Conservation (phyloP, 1,284 basidiomycete species). For the Flammula alnicola region DNA sequence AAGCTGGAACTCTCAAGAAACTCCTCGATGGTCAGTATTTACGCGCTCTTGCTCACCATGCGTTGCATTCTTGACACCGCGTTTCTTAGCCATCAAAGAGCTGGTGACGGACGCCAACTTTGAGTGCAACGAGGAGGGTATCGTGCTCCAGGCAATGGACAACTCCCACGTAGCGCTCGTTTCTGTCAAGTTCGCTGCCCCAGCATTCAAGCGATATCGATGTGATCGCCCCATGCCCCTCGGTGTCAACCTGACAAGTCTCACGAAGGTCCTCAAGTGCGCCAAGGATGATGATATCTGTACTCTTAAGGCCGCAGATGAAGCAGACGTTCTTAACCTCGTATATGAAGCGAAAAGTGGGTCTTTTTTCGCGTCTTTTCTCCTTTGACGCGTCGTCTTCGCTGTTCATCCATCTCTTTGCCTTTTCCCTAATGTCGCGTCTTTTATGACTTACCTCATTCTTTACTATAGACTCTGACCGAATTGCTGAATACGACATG, state of each 20-base stretch:
- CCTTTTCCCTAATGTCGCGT: constrained; percentile 1
- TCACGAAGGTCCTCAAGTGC: constrained; percentile 97
- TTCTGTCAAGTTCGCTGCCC: constrained; percentile 75
- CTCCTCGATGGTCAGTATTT: constrained; percentile 78
- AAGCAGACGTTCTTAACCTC: constrained; percentile 89
- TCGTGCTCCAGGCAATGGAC: constrained; percentile 98
- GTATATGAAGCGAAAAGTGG: constrained; percentile 91
- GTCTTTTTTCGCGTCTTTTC: constrained; percentile 36
- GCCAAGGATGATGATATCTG: constrained; percentile 97
- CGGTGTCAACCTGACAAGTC: constrained; percentile 86
- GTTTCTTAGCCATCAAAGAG: constrained; percentile 88
- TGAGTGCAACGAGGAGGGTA: constrained; percentile 95
- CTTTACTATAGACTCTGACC: constrained; percentile 94
- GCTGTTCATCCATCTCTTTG: constrained; percentile 6
- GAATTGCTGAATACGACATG: constrained; percentile 98
- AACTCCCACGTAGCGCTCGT: constrained; percentile 99
- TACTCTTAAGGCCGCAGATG: constrained; percentile 91
- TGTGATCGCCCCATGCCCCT: constrained; percentile 97
- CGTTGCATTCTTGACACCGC: too few relatives aligned
- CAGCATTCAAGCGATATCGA: constrained; percentile 88
- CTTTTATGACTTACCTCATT: neutral
- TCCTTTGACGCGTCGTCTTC: constrained; percentile 6
- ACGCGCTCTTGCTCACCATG: neutral
- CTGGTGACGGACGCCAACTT: constrained; percentile 98
- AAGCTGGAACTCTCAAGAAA: constrained; percentile 85